A percentile compares a stretch with the other conserved stretches of the same genome.
These are phyloP conservation scores for Boletus vermiculosoides DNA, from an alignment of 768 basidiomycete species.

Conservation along the genomic window DNA sequence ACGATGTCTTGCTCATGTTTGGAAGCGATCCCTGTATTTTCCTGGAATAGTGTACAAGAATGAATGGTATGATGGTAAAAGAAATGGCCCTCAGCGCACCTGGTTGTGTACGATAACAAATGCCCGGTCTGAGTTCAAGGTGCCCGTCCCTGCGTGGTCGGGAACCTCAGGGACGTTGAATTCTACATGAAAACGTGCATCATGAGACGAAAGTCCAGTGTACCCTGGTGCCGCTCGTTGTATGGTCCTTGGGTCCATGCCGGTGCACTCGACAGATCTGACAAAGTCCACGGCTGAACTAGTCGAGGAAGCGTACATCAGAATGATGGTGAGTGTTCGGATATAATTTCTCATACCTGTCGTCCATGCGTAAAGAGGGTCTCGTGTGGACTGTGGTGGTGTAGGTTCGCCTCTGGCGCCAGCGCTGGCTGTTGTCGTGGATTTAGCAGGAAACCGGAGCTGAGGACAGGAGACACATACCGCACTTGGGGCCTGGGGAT, in stretches of 20 bases:
- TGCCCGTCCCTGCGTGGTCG: neutral
- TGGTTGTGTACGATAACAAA: neutral
- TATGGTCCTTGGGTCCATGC: neutral
- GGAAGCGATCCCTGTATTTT: neutral
- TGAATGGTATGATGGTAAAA: neutral
- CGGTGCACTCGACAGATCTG: neutral
- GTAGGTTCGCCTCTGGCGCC: neutral
- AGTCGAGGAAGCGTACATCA: neutral
- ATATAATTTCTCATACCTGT: neutral
- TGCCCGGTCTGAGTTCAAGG: neutral
- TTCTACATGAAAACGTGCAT: neutral
- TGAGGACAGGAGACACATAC: neutral
- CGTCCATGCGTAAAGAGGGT: neutral
- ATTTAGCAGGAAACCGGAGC: neutral
- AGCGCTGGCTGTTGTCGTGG: neutral
- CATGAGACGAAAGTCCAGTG: neutral
- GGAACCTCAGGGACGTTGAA: neutral
- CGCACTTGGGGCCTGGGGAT: neutral
- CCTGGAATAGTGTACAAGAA: neutral
- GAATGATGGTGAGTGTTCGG: neutral
- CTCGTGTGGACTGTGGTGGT: neutral
- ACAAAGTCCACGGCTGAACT: neutral
- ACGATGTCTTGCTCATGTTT: neutral
- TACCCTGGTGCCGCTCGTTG: neutral
- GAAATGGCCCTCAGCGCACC: neutral